phyloP scores from a whole-genome alignment of 2,329 filamentous ascomycete genomes.

The Alternaria atra region DNA sequence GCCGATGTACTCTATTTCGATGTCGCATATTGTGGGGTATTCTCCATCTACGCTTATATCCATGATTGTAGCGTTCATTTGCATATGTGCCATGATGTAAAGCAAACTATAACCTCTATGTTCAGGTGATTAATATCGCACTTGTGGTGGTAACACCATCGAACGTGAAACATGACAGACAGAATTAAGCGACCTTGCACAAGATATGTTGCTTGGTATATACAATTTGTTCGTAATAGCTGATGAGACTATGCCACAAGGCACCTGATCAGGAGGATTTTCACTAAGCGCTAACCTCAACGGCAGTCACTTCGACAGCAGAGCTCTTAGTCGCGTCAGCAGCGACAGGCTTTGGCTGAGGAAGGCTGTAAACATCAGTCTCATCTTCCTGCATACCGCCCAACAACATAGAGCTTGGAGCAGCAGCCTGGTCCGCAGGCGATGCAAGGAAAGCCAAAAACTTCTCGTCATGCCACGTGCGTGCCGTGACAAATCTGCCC shows the following conservation, averaged over 20 bases:
- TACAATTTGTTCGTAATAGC: not conserved
- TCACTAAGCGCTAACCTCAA: conserved; percentile 12
- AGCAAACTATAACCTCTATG: not conserved
- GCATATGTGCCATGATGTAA: not conserved
- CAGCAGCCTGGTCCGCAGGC: conserved; percentile 14
- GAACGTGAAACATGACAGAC: not conserved
- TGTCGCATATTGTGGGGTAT: not conserved
- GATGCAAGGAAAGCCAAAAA: conserved; percentile 41
- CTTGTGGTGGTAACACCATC: not conserved
- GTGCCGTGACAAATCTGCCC: conserved; percentile 63
- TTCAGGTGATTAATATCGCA: not conserved
- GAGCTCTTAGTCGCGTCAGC: not conserved
- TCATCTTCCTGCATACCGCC: conserved; percentile 17
- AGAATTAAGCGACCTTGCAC: not conserved
- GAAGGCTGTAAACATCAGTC: conserved; percentile 7
- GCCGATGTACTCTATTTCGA: not conserved
- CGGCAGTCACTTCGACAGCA: conserved; percentile 8
- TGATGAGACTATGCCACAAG: not conserved
- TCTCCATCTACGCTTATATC: not conserved
- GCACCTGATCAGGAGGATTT: not conserved
- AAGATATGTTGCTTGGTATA: not conserved
- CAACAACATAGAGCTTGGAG: conserved; percentile 14
- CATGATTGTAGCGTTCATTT: not conserved
- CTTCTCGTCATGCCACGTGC: conserved; percentile 47
- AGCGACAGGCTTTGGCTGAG: conserved; percentile 2